phyloP scores from a whole-genome alignment of 225 moss, liverwort and hornwort species.

The Bryum argenteum region DNA sequence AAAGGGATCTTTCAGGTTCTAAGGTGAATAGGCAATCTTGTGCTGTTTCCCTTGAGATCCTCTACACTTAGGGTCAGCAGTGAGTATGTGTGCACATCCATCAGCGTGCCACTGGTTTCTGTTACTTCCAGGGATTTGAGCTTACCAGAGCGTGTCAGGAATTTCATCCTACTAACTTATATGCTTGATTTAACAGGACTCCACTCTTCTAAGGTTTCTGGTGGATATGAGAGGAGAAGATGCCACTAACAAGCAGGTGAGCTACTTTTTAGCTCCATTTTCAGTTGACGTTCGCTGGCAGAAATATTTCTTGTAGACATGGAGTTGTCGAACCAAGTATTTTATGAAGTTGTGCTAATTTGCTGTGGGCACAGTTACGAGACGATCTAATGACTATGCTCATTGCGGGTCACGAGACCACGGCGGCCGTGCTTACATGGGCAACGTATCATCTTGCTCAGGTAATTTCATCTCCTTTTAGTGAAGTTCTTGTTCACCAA shows the following conservation, averaged over 20 bases:
- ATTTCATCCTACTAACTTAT: not conserved
- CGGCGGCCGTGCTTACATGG: constrained; percentile 98
- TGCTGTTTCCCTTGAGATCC: not conserved
- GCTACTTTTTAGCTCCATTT: constrained; percentile 1
- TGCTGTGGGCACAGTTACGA: constrained; percentile 64
- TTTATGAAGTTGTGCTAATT: not conserved
- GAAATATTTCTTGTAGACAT: not conserved
- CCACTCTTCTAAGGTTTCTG: constrained; percentile 88
- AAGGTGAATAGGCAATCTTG: constrained; percentile 45
- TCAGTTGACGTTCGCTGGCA: not conserved
- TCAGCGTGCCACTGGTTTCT: constrained; percentile 2
- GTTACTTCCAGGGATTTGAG: constrained; percentile 9
- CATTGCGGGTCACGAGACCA: constrained; percentile 99
- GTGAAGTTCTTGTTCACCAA: constrained; percentile 6
- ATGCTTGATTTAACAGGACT: constrained; percentile 58
- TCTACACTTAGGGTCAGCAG: constrained; percentile 3
- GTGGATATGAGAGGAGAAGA: constrained; percentile 99
- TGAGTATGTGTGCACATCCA: constrained; percentile 14
- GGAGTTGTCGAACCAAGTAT: constrained; percentile 9
- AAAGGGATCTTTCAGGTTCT: constrained; percentile 80
- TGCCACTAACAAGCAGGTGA: constrained; percentile 90
- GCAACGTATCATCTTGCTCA: constrained; percentile 92
- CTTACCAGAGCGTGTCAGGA: not conserved
- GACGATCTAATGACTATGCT: constrained; percentile 99
- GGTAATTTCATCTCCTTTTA: constrained; percentile 39